A percentile compares a stretch with the other conserved stretches of the same genome.
These are phyloP conservation scores for Cladorrhinum sp. DNA, from an alignment of 2,329 filamentous ascomycete genomes.

Conservation along the genomic window DNA sequence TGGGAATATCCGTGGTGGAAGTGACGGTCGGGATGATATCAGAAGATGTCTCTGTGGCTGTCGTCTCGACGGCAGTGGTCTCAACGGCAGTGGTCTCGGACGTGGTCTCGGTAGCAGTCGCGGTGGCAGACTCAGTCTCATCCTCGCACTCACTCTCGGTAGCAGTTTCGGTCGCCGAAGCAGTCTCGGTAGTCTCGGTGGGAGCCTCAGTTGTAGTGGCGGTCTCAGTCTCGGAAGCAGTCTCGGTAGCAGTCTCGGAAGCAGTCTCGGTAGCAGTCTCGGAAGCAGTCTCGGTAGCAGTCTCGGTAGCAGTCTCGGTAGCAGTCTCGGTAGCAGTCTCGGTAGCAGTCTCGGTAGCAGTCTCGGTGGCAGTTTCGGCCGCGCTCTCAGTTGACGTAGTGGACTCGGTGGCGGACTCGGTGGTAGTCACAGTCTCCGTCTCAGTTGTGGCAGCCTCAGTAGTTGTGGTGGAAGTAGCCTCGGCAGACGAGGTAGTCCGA, in stretches of 20 bases:
- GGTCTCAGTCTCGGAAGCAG: neutral
- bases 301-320: neutral
- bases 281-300: neutral
- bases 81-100: neutral
- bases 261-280: neutral
- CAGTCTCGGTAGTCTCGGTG: slow-evolving; percentile 2
- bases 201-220: neutral
- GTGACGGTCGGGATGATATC: neutral
- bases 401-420: neutral
- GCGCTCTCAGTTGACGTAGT: neutral
- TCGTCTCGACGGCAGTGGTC: no score
- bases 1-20: neutral
- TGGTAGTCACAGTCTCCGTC: neutral
- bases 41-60: neutral
- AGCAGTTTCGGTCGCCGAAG: neutral
- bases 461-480: neutral
- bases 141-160: neutral
- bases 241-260: neutral
- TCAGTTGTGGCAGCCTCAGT: neutral
- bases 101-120: neutral
- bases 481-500: neutral
- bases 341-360: neutral
- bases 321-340: neutral
- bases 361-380: neutral
- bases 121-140: neutral